Evolutionary conservation across 2,329 filamentous ascomycete genomes (phyloP), one percentile per base, ranked within the genome.

Genomic region (Phialemoniopsis sp.): DNA sequence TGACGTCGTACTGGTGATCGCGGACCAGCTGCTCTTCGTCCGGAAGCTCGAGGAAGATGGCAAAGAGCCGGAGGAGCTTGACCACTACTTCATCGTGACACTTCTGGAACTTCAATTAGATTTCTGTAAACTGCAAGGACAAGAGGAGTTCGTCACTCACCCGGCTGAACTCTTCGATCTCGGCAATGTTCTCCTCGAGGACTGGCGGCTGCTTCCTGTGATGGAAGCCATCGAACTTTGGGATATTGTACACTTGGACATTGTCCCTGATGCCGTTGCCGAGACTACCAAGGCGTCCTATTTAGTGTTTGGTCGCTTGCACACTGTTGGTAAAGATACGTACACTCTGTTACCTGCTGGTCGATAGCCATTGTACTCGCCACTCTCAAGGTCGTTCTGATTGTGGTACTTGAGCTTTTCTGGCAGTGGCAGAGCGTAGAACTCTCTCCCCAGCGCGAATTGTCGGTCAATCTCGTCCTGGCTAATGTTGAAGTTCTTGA

Each of bases 181-280:
- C 72, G 1, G 63, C 53, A 15, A 73, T 62, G 42, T 78, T 59
- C 1, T 68, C 61, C 29, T 64, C 52, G 0, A 82, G 52, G 0
- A 78, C 48, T 0, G 64, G 52, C 0, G 72, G 72, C 10, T 76
- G 71, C 13, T 54, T 44, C 8, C 68, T 63, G n/a, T 61, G 51
- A n/a, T n/a, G n/a, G n/a, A n/a, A n/a, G 4, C 60, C 56, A n/a
- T 66, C 67, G 46, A 77, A 80, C 46, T 81, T 81, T 38, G 74
- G 72, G 8, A 80, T 70, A 49, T 80, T 80, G 61, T 73, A 80
- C 2, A 80, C 70, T 48, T 81, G 70, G 21, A 77, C 63, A 43
- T 79, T 80, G 48, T 81, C 76, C 14, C 50, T 60, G 39, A 68
- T 56, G 3, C 67, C 63, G 3, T 49, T 49, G 29, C 42, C 46